Percentiles rank a stretch among this genome's conserved stretches.
Evolutionary conservation across 306 rosid species (phyloP).

Genomic region (Delonix regia): DNA sequence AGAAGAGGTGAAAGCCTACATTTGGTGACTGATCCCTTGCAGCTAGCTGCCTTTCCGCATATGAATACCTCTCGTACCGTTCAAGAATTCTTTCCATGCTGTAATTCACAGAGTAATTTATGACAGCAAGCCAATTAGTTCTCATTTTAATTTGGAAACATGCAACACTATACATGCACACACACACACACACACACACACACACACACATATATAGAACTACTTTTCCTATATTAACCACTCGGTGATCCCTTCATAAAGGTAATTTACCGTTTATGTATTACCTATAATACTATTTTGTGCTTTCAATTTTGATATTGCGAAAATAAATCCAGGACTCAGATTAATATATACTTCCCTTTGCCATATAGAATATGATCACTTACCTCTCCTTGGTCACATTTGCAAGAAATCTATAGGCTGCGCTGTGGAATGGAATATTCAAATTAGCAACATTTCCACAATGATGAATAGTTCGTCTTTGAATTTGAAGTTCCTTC

Average conservation of each 20-base stretch:
- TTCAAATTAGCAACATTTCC: background rate
- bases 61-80: slow-evolving; percentile 83
- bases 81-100: slow-evolving; percentile 88
- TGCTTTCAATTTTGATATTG: background rate
- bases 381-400: background rate
- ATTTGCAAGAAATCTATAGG: background rate
- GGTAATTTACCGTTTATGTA: background rate
- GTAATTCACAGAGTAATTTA: slow-evolving; percentile 29
- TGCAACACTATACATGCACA: no score
- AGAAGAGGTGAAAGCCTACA: slow-evolving; percentile 43
- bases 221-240: no score
- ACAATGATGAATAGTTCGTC: background rate
- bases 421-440: background rate
- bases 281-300: background rate
- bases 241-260: no score
- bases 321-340: background rate
- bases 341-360: background rate
- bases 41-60: slow-evolving; percentile 63
- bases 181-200: no score
- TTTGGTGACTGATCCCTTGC: slow-evolving; percentile 47
- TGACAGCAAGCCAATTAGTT: background rate
- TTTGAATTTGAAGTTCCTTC: background rate
- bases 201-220: no score
- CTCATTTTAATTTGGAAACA: background rate
- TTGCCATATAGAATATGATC: background rate